Evolutionary conservation across 208 protist genomes (phyloP), one percentile per base, ranked within the genome.

Genomic region (Leishmania arabica): DNA sequence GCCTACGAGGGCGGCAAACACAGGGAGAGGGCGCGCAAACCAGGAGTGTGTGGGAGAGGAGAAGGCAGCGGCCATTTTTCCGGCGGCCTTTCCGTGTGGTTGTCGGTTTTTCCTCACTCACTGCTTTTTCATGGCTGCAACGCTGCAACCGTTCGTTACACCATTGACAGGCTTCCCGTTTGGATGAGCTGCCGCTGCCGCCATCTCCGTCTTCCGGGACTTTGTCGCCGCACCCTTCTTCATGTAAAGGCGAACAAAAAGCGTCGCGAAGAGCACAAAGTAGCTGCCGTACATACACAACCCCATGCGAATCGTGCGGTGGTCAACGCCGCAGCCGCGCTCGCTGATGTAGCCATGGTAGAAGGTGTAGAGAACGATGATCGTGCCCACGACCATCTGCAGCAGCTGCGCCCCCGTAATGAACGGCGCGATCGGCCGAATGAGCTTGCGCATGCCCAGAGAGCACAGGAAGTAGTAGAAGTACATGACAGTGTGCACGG

Each of bases 401-500:
- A 94, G 72, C 21, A 97, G 81, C 86, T 98, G 96, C 81, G 92
- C 58, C 15, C 64, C 77, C 19, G 96, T 98, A 77, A 98, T 98
- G 76, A 97, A 77, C n/a, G 95, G 93, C 11, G 96, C 94, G 75
- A 98, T 82, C 0, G 91, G 89, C 70, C 93, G 89, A 40, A 96
- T 77, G 3, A 92, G 13, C 78, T 86, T 81, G 74, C 90, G 86
- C 49, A 88, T 53, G 7, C 93, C 91, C 24, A 87, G 66, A 2
- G 88, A 88, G 70, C 84, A 84, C n/a, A 98, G 49, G 70, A 96
- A 96, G 88, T 99, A 99, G 85, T 99, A 99, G 13, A 92, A 88
- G 86, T 99, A 99, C 97, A 99, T 99, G 86, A 99, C 81, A 19
- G 94, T 87, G 90, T 99, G 98, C 49, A 99, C 97, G 31, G 71